Evolutionary conservation across 805 yeast species (phyloP).

Genomic region (Zygoascus flipseniorum): DNA sequence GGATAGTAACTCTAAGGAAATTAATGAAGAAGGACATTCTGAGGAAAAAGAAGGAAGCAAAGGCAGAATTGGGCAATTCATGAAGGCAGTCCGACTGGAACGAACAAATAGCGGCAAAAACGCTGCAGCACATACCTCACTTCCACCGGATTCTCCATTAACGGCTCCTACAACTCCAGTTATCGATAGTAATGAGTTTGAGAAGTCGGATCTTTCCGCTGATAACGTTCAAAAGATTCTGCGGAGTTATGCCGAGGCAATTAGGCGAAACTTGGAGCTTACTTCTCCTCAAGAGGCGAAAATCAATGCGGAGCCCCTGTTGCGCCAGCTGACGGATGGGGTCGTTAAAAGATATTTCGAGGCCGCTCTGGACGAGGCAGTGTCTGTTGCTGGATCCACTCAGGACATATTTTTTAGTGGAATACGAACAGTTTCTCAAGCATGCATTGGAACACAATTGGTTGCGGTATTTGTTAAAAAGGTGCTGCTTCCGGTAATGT

Average conservation of each 20-base stretch:
- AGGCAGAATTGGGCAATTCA: constrained; percentile 26
- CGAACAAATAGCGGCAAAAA: constrained; percentile 6
- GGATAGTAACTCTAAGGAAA: not conserved
- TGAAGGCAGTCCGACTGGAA: constrained; percentile 17
- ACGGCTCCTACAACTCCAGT: not conserved
- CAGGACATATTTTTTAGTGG: constrained; percentile 37
- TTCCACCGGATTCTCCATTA: constrained; percentile 1
- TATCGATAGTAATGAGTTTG: not conserved
- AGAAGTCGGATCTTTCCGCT: constrained; percentile 8
- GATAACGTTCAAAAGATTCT: constrained; percentile 49
- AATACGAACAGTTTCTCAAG: constrained; percentile 41
- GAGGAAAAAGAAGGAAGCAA: constrained; percentile 19
- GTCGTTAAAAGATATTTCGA: constrained; percentile 70
- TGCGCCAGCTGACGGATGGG: constrained; percentile 59
- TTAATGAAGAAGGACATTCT: not conserved
- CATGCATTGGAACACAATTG: constrained; percentile 54
- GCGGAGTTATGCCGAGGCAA: constrained; percentile 65
- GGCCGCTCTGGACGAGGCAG: constrained; percentile 62
- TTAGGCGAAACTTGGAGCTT: constrained; percentile 68
- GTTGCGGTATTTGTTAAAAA: constrained; percentile 67
- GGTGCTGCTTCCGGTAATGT: constrained; percentile 66
- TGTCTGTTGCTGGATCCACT: constrained; percentile 24
- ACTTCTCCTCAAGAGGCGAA: constrained; percentile 47
- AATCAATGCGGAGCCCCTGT: constrained; percentile 53
- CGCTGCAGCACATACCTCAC: constrained; percentile 1